A percentile compares a stretch with the other conserved stretches of the same genome.
phyloP scores from a whole-genome alignment of 2,329 filamentous ascomycete genomes.

The Gaeumannomyces sp. region DNA sequence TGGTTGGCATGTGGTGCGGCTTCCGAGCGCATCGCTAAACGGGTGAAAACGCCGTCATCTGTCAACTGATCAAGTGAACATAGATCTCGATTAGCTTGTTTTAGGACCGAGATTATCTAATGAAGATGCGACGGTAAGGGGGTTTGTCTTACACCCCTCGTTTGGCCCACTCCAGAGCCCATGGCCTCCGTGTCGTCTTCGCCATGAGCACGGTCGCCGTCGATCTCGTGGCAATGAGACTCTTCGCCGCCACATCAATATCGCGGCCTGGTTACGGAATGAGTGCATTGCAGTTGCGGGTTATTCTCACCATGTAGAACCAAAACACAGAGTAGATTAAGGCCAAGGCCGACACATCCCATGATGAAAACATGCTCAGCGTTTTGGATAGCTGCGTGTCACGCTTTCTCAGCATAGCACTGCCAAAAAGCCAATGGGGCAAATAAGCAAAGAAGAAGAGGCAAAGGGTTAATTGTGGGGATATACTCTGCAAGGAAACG shows the following conservation, averaged over 20 bases:
- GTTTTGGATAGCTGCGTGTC: constrained; percentile 49
- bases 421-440: not conserved
- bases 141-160: not conserved
- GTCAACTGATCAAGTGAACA: not conserved
- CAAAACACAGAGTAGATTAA: constrained; percentile 61
- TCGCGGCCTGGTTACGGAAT: not conserved
- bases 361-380: constrained; percentile 63
- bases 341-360: constrained; percentile 57
- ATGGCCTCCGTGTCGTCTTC: not conserved
- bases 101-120: not conserved
- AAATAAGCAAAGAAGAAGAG: not conserved
- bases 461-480: not conserved
- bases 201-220: too few species aligned
- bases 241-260: not conserved
- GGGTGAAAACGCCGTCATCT: not conserved
- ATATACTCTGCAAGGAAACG: constrained; percentile 46
- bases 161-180: not conserved
- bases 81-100: not conserved
- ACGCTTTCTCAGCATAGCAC: constrained; percentile 10
- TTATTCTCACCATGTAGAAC: constrained; percentile 55
- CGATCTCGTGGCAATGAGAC: not conserved
- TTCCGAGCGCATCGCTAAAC: not conserved
- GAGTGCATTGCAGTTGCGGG: not conserved
- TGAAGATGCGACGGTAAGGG: not conserved
- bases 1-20: constrained; percentile 38